Percentiles rank a stretch among this genome's conserved stretches.
phyloP scores from a whole-genome alignment of 768 basidiomycete species.

The Mycena filopes region DNA sequence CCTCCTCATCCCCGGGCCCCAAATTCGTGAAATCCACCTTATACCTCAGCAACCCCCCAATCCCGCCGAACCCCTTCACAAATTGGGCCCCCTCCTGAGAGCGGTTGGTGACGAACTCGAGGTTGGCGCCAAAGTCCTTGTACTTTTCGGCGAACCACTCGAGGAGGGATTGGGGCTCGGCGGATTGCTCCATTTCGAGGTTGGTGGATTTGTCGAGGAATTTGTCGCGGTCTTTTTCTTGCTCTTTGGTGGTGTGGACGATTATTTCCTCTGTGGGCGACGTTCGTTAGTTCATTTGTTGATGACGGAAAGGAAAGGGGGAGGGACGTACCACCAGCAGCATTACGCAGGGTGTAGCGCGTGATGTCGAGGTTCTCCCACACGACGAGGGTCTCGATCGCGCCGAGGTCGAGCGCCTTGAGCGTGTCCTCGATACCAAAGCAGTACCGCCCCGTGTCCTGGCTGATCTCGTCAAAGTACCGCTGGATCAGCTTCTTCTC shows the following conservation, averaged over 20 bases:
- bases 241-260: conserved; percentile 81
- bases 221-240: conserved; percentile 93
- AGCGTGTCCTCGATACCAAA: conserved; percentile 98
- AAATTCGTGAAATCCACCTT: conserved; percentile 96
- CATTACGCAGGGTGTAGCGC: conserved; percentile 89
- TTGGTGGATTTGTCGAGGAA: conserved; percentile 96
- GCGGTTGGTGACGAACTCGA: conserved; percentile 96
- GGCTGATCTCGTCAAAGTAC: conserved; percentile 99
- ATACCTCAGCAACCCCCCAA: conserved; percentile 95
- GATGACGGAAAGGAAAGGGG: background rate
- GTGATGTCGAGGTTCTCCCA: conserved; percentile 98
- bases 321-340: conserved; percentile 80
- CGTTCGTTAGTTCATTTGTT: background rate
- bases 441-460: conserved; percentile 95
- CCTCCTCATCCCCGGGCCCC: conserved; percentile 78
- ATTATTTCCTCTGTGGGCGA: conserved; percentile 77
- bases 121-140: conserved; percentile 95
- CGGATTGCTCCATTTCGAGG: conserved; percentile 91
- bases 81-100: conserved; percentile 98
- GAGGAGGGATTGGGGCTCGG: conserved; percentile 86
- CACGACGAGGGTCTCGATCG: conserved; percentile 96
- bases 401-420: conserved; percentile 94
- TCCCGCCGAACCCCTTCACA: conserved; percentile 98
- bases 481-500: conserved; percentile 98
- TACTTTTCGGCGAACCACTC: conserved; percentile 99